Base-by-base conservation (phyloP, 2,329 filamentous ascomycete species). In the Diplodia scrobiculata region DNA sequence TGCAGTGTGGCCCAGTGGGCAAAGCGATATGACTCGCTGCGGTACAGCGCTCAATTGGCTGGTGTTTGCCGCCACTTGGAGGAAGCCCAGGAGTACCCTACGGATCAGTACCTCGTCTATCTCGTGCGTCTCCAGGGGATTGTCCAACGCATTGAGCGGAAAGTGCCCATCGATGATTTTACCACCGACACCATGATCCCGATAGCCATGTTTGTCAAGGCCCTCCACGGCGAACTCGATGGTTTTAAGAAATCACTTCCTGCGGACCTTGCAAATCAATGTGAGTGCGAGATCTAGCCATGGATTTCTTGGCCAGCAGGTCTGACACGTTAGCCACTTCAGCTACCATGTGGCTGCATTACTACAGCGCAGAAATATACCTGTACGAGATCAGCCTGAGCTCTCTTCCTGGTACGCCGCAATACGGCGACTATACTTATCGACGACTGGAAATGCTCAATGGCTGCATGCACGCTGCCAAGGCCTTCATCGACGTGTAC, bases 91-190 rank as follows among this genome's bases (percentile, higher is more conserved):
- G 67, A 68, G 41, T 66, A 63, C n/a, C 34, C 64, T 13, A 63
- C 67, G 13, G 67, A 68, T 34, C 63, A 41, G 34, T 66, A 53
- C 45, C 63, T 68, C 27, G 63, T 68, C 17, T 29, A 58, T 34
- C 67, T 68, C n/a, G 63, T 68, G n/a, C 55, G 67, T 21, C 36
- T 66, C 17, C 67, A 68, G 27, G 27, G 51, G 2, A 66, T 68
- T n/a, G 63, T 66, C 6, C 63, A 68, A 50, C 55, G 67, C 25
- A 63, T 68, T 34, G 63, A 65, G 54, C 54, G 55, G 17, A 68
- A 68, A 51, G 55, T 55, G 14, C 53, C 64, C 13, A 41, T 63
- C 21, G 58, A 66, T 59, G 67, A 68, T 19, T 63, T 65, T 25
- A 68, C 53, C 7, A 41, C 36, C 3, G 63, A 62, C 5, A 66